Percentiles rank a stretch among this genome's conserved stretches.
Conservation (phyloP, 352 stramenopile species). For the Vaucheria bursata region DNA sequence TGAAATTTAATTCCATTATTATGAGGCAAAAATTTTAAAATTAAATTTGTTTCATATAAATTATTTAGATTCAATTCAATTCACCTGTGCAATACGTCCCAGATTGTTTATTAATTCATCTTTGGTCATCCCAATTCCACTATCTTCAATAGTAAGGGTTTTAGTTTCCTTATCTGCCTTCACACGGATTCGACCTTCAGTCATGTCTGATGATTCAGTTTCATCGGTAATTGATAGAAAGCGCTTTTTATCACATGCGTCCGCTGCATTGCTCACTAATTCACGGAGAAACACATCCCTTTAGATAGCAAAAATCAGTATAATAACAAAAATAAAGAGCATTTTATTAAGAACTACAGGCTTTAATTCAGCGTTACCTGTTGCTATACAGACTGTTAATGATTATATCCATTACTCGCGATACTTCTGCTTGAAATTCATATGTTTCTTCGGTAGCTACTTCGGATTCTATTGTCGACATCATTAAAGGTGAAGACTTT, state of each 20-base stretch:
- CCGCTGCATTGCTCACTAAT: slow-evolving; percentile 91
- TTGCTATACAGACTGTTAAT: slow-evolving; percentile 81
- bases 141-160: slow-evolving; percentile 93
- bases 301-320: no score
- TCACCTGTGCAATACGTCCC: slow-evolving; percentile 88
- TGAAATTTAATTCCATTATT: no score
- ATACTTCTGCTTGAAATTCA: slow-evolving; percentile 78
- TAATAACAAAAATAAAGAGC: no score
- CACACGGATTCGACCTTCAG: slow-evolving; percentile 68
- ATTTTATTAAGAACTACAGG: no score
- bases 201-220: slow-evolving; percentile 56
- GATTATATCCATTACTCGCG: slow-evolving; percentile 79
- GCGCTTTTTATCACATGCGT: slow-evolving; percentile 95
- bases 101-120: slow-evolving; percentile 87
- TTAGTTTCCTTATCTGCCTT: slow-evolving; percentile 46
- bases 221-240: slow-evolving; percentile 84
- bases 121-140: slow-evolving; percentile 92
- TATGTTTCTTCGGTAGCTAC: slow-evolving; percentile 59
- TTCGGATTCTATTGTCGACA: slow-evolving; percentile 6
- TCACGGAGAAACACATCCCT: slow-evolving; percentile 88
- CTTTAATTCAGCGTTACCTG: no score
- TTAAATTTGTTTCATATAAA: no score
- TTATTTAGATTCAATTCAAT: no score
- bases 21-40: no score
- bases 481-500: no score